Evolutionary conservation across 2,329 filamentous ascomycete species (phyloP), one percentile per base, ranked within the genome.

Genomic region (Chrysoporthe deuterocubensis): DNA sequence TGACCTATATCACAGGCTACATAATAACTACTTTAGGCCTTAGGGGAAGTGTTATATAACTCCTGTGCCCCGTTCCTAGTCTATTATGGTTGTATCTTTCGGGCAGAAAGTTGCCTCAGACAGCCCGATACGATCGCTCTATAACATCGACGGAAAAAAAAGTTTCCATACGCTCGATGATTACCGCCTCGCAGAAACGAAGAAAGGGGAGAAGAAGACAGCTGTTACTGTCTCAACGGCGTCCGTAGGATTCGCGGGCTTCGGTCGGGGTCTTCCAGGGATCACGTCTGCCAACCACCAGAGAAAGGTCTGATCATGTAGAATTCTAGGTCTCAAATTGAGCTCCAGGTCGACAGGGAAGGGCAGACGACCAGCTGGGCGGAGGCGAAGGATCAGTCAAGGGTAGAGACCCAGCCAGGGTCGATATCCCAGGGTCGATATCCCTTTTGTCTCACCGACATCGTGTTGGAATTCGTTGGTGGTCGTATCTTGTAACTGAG

Each of bases 391-490:
- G 50, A 54, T 54, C 21, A 32, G 50, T 34, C 21, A 32, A 54
- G 13, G 50, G 50, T 32, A 1, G 2, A 16, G 50, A 32, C 16
- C 50, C 32, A 26, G 26, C 26, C 50, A 16, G 50, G 50, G 26
- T 14, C 21, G 13, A 16, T 34, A 32, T 34, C 63, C 37, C 56
- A 32, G 50, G 50, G 26, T 14, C 21, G 13, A 16, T 34, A 32
- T 34, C 63, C 37, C 56, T 4, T 26, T 59, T 8, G 26, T 44
- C 56, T 52, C 42, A 34, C 37, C 21, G 64, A 61, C 9, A 65
- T 42, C 34, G n/a, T 42, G 34, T 48, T 59, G 56, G 8, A 44
- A 54, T 26, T n/a, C 37, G 44, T 52, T 40, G 54, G 21, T 64
- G 13, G n/a, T 62, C 1, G 13, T 18, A 62, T 62, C 4, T 13